Percentiles rank a stretch among this genome's conserved stretches.
Evolutionary conservation across 1,284 basidiomycete species (phyloP).

Genomic region (Tilletiopsis washingtonensis): DNA sequence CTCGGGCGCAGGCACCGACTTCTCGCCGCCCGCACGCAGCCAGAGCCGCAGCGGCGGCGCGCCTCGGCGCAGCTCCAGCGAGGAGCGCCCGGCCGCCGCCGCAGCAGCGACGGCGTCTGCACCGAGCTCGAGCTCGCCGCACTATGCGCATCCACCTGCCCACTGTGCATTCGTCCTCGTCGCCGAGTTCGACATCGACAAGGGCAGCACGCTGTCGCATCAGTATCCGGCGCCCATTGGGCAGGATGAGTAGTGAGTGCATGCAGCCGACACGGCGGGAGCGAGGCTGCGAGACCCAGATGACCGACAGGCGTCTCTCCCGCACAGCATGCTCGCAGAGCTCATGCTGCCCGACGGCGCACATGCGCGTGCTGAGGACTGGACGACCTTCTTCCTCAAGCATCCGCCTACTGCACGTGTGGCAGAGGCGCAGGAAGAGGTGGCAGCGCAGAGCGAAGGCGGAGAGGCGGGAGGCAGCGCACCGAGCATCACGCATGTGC

Average conservation of each 20-base stretch:
- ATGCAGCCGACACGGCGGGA: conserved; percentile 10
- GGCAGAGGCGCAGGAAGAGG: neutral
- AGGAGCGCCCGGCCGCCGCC: no score
- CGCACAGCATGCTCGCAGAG: conserved; percentile 68
- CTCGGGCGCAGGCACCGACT: no score
- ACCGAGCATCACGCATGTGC: conserved; percentile 58
- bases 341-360: conserved; percentile 98
- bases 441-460: neutral
- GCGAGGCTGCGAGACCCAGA: conserved; percentile 9
- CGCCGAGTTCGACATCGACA: conserved; percentile 43
- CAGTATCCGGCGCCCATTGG: conserved; percentile 31
- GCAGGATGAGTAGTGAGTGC: no score
- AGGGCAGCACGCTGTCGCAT: conserved; percentile 32
- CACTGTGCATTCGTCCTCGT: conserved; percentile 35
- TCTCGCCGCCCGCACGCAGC: no score
- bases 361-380: conserved; percentile 86
- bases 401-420: neutral
- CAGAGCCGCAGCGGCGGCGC: no score
- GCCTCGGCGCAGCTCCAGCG: no score
- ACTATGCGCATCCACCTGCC: no score
- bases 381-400: conserved; percentile 94
- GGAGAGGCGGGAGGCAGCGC: neutral
- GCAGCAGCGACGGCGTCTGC: no score
- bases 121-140: no score
- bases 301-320: conserved; percentile 1